Evolutionary conservation across 495 filamentous ascomycete species (phyloP), one percentile per base, ranked within the genome.

Genomic region (Lasiosphaeria miniovina): DNA sequence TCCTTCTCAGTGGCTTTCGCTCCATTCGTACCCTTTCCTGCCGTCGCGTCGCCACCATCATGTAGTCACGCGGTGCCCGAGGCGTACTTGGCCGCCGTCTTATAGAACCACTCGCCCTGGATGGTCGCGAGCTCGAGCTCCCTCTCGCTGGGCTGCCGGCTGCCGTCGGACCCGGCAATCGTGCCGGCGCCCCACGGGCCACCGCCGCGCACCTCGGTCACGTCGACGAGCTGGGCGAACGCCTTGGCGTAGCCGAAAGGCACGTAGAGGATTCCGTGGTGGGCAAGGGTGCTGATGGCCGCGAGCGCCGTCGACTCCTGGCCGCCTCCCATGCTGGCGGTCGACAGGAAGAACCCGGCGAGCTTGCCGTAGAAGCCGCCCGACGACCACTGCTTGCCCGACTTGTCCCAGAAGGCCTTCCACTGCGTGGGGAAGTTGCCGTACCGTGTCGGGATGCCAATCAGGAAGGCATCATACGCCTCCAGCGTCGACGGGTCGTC

Each of bases 351-450:
- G 51, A 97, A 58, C 72, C 94, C 93, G 52, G 88, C 94, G 64
- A 90, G 89, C 84, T 98, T 99, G 76, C 90, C 91, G 80, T 84
- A 88, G 82, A 83, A 92, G 63, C 82, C 87, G 60, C 93, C 91
- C 15, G 73, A 70, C 41, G 72, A 65, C 88, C 89, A 91, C 67
- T 88, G 87, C 69, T 81, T 76, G 68, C 90, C 90, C 33, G 89
- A 89, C 73, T 82, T 79, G 80, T 95, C 90, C 88, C 87, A 92
- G 83, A 92, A 95, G 48, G 85, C 66, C 82, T 93, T 97, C 89
- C 89, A 98, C 77, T 98, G 94, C 34, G 88, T 92, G 45, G 94
- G 93, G 83, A 96, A 96, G 85, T 96, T 99, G 73, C 94, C 94
- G 79, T 90, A 99, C 58, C 94, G 88, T n/a, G 94, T 99, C 36